phyloP scores from a whole-genome alignment of 2,329 filamentous ascomycete genomes.

The Triangularia verruculosa region DNA sequence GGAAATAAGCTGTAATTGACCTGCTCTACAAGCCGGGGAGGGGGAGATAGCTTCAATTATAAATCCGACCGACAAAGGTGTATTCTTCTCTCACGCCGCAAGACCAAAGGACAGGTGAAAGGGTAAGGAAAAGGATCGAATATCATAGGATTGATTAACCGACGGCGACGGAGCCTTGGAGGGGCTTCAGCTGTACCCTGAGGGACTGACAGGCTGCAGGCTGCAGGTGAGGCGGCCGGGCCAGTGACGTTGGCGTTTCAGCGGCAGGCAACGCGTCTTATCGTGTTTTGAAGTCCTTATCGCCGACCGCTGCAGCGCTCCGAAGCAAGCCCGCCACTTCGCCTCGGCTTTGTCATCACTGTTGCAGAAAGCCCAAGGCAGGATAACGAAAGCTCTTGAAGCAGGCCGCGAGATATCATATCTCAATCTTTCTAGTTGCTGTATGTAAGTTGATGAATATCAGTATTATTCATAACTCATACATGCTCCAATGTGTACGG shows the following conservation, averaged over 20 bases:
- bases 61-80: neutral
- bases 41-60: neutral
- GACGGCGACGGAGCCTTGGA: neutral
- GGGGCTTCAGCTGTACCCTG: neutral
- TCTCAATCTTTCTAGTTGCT: neutral
- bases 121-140: neutral
- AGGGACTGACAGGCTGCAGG: slow-evolving; percentile 8
- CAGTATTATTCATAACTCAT: neutral
- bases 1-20: neutral
- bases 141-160: neutral
- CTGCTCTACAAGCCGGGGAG: neutral
- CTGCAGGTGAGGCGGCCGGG: slow-evolving; percentile 14
- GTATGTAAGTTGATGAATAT: neutral
- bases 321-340: neutral
- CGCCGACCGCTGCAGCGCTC: neutral
- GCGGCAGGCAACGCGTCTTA: slow-evolving; percentile 2
- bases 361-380: neutral
- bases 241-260: slow-evolving; percentile 11
- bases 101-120: neutral
- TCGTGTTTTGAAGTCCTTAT: neutral
- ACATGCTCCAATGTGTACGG: neutral
- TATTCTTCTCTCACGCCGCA: neutral
- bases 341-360: neutral
- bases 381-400: neutral
- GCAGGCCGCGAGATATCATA: neutral